phyloP scores from a whole-genome alignment of 2,329 filamentous ascomycete species.

The Penicillium sp. region DNA sequence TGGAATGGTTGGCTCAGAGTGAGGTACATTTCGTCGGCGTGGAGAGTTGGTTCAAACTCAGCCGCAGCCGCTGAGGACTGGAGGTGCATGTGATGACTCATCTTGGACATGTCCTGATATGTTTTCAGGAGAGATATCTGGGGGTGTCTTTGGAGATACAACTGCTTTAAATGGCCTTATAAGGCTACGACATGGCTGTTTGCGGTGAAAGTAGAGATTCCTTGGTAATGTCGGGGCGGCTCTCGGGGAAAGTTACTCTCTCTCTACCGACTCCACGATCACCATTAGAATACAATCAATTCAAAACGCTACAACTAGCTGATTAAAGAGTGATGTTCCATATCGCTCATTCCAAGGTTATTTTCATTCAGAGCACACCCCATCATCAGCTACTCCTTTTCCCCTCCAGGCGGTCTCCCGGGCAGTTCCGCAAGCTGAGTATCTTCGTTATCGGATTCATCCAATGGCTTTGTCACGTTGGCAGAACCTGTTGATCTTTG shows the following conservation, averaged over 20 bases:
- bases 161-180: not conserved
- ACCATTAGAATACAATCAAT: too few species aligned
- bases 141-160: not conserved
- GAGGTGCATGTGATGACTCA: not conserved
- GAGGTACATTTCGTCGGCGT: not conserved
- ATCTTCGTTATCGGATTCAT: too few species aligned
- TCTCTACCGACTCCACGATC: too few species aligned
- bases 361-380: too few species aligned
- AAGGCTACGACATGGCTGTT: not conserved
- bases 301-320: too few species aligned
- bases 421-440: too few species aligned
- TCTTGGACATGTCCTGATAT: not conserved
- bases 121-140: not conserved
- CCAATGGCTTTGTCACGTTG: too few species aligned
- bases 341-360: too few species aligned
- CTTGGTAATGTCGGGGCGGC: not conserved
- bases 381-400: too few species aligned
- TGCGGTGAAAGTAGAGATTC: not conserved
- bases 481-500: too few species aligned
- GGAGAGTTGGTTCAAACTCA: not conserved
- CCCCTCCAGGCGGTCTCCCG: too few species aligned
- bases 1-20: not conserved
- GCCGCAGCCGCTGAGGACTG: not conserved
- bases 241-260: not conserved
- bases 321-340: too few species aligned